Evolutionary conservation across 1,284 basidiomycete species (phyloP).

Genomic region (Naganishia cerealis): DNA sequence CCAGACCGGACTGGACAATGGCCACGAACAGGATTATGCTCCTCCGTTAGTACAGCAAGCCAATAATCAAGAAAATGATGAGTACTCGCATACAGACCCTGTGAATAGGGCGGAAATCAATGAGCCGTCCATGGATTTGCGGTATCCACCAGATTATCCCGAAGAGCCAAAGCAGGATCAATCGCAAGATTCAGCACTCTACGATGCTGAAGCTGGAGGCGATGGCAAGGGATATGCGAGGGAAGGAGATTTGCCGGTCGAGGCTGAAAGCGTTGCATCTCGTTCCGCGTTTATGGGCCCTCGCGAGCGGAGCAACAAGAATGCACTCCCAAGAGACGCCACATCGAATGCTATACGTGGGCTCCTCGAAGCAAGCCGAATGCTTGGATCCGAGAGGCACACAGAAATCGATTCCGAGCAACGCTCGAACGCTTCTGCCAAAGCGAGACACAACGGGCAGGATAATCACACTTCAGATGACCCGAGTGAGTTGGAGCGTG

Average conservation of each 20-base stretch:
- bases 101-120: neutral
- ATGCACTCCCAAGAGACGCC: neutral
- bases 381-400: slow-evolving; percentile 10
- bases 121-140: neutral
- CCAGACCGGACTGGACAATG: neutral
- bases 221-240: neutral
- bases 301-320: neutral
- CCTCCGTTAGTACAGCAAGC: neutral
- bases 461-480: neutral
- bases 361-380: slow-evolving; percentile 27
- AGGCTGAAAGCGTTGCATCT: neutral
- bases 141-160: slow-evolving; percentile 1
- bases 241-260: neutral
- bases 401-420: neutral
- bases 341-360: slow-evolving; percentile 27
- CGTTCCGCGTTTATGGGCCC: neutral
- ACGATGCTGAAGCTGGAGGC: neutral
- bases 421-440: neutral
- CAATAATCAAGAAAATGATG: neutral
- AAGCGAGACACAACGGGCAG: neutral
- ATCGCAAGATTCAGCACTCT: neutral
- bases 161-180: neutral
- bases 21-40: neutral
- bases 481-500: slow-evolving; percentile 23
- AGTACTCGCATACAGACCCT: neutral